These are phyloP conservation scores for Forsythia suspensa DNA, from an alignment of 257 asterid species.

Conservation along the genomic window DNA sequence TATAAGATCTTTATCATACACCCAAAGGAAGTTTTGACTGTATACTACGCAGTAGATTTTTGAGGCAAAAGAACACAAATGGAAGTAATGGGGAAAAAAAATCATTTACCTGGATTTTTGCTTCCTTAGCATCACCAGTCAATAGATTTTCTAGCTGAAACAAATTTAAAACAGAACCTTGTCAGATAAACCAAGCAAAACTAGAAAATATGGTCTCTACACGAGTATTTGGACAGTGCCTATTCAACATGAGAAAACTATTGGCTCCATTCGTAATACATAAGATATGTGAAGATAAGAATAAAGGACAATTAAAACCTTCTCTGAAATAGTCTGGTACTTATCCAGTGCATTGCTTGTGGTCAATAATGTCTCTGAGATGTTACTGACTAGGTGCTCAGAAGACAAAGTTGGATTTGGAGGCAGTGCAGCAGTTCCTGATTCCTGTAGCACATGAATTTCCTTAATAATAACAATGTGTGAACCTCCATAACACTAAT, in stretches of 20 bases:
- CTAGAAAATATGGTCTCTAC: background rate
- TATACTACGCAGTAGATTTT: background rate
- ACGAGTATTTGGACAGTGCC: background rate
- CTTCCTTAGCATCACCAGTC: constrained; percentile 61
- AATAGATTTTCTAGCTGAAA: constrained; percentile 81
- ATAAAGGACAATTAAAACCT: constrained; percentile 44
- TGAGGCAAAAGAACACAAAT: background rate
- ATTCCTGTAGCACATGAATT: constrained; percentile 48
- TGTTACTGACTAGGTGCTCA: constrained; percentile 59
- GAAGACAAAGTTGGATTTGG: constrained; percentile 51
- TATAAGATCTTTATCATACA: background rate
- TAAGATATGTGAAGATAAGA: constrained; percentile 4
- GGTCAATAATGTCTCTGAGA: constrained; percentile 62
- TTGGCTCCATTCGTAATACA: background rate
- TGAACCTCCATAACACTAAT: background rate
- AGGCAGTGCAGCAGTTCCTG: constrained; percentile 54
- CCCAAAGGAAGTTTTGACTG: background rate
- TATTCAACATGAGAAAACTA: background rate
- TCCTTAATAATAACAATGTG: background rate
- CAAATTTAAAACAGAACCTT: constrained; percentile 17
- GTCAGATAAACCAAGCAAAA: constrained; percentile 25
- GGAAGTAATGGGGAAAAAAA: background rate
- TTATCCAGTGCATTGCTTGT: constrained; percentile 91
- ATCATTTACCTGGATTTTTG: constrained; percentile 70
- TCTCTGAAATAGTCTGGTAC: constrained; percentile 85